phyloP scores from a whole-genome alignment of 2,329 filamentous ascomycete species.

The Fusarium sp. region DNA sequence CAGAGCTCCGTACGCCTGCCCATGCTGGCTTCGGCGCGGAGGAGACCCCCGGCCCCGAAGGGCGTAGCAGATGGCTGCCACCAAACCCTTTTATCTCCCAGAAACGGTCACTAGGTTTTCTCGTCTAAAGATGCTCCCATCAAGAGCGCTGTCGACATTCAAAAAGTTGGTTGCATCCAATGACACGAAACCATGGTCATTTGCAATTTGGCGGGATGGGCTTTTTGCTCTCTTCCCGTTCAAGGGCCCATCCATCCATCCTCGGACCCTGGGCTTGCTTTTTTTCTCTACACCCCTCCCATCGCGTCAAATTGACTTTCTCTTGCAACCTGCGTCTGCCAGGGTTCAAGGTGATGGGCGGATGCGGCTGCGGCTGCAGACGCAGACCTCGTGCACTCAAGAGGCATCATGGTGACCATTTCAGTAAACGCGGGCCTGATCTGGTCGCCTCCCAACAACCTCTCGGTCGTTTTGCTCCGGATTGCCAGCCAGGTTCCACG shows the following conservation, averaged over 20 bases:
- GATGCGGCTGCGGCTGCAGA: constrained; percentile 1
- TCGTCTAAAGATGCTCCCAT: constrained; percentile 24
- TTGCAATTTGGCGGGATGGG: constrained; percentile 20
- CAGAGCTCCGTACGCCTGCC: constrained; percentile 3
- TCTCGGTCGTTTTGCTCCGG: constrained; percentile 44
- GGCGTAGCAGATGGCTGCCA: constrained; percentile 16
- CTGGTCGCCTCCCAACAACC: constrained; percentile 1
- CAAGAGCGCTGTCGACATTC: background rate
- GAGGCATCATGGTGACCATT: background rate
- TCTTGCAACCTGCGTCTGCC: constrained; percentile 17
- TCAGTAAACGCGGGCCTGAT: constrained; percentile 5
- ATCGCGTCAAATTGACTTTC: constrained; percentile 36
- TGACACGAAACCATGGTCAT: constrained; percentile 12
- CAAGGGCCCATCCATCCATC: background rate
- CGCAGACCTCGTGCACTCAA: constrained; percentile 9
- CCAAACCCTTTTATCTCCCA: constrained; percentile 19
- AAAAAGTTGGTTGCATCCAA: constrained; percentile 14
- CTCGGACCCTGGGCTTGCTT: constrained; percentile 5
- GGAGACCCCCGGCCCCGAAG: constrained; percentile 23
- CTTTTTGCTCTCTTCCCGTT: background rate
- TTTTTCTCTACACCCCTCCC: constrained; percentile 18
- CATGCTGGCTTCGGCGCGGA: constrained; percentile 26
- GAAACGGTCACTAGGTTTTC: background rate
- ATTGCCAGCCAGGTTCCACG: constrained; percentile 9
- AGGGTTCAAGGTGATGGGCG: constrained; percentile 3